Base-by-base conservation (phyloP, 257 asterid genomes). In the Parsonsia alboflavescens region DNA sequence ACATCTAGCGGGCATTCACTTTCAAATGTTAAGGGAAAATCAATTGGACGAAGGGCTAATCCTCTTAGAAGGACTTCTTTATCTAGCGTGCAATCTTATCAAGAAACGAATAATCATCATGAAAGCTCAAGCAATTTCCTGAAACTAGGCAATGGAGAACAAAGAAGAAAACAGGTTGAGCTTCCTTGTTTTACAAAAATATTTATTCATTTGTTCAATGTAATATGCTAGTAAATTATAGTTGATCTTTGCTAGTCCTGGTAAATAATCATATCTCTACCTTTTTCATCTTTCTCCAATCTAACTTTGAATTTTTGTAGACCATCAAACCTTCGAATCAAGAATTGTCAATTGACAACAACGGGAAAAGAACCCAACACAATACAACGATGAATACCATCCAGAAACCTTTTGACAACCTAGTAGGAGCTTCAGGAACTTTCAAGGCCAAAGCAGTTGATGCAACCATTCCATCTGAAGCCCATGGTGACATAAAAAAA, bases 351-450 rank as follows among this genome's bases (percentile, higher is more conserved):
- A 10, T 30, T 5, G 71, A 50, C 13, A n/a, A 5, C 24, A 42
- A 33, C 21, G 45, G 63, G 15, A 6, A 17, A 17, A 53, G 64
- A 67, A 62, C 16, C 3, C 22, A 63, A 53, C 70, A 67, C 1
- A 21, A 42, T 28, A 64, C 52, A 15, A 71, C 42, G 3, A 71
- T 71, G 75, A 36, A 36, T 66, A 67, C 57, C 54, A 19, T 66
- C 13, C 56, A 17, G 50, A 74, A 66, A 66, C 75, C 75, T 24
- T 11, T 72, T 36, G 65, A 72, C 24, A 49, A 66, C 12, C 59
- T 62, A 57, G 63, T 42, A 54, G 63, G 59, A 52, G 53, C 8
- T 64, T 53, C 10, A 17, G 57, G 10, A 11, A 63, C 28, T 24
- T 46, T 67, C 36, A 75, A 54, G 45, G 26, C 50, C 22, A 64